phyloP scores from a whole-genome alignment of 2,329 filamentous ascomycete genomes.

The Penicillium occitanis region DNA sequence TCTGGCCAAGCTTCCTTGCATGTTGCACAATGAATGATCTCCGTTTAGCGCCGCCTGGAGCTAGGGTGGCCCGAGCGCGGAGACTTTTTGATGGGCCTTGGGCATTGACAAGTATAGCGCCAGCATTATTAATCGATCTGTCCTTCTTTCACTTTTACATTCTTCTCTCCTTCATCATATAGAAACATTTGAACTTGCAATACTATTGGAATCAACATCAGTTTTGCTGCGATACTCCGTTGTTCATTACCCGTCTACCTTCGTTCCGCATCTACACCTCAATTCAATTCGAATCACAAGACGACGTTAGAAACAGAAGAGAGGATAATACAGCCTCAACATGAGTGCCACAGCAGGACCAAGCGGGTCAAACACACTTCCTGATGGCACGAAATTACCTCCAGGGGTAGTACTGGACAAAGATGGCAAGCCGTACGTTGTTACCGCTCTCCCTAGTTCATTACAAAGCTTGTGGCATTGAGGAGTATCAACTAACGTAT shows the following conservation, averaged over 20 bases:
- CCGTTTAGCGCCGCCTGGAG: neutral
- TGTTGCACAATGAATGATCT: neutral
- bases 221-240: neutral
- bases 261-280: neutral
- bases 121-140: constrained; percentile 3
- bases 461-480: neutral
- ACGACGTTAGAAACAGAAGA: neutral
- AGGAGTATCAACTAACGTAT: neutral
- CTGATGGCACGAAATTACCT: constrained; percentile 33
- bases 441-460: constrained; percentile 12
- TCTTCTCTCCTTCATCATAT: neutral
- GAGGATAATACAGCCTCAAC: neutral
- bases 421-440: constrained; percentile 52
- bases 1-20: constrained; percentile 2
- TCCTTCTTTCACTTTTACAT: neutral
- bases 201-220: neutral
- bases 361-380: constrained; percentile 4
- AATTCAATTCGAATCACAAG: neutral
- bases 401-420: constrained; percentile 52
- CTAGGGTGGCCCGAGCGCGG: constrained; percentile 6
- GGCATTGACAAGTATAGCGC: neutral
- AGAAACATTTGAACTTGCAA: too few relatives aligned
- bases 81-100: neutral
- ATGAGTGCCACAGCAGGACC: constrained; percentile 13
- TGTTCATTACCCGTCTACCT: neutral